These are phyloP conservation scores for Coemansia sp. DNA, from an alignment of 192 early-diverging fungal species.

Conservation along the genomic window DNA sequence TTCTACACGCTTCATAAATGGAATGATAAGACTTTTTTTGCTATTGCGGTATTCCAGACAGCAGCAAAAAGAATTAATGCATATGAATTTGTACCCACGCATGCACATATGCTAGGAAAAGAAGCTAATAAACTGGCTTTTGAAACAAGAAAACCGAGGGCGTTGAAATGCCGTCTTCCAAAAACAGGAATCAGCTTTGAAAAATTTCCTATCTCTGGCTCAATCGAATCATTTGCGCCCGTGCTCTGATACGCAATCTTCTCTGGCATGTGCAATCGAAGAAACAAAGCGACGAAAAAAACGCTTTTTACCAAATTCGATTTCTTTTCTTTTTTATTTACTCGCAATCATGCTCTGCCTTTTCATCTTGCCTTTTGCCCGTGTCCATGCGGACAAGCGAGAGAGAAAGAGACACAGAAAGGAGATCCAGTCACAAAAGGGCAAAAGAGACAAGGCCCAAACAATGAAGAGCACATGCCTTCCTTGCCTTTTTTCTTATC, in stretches of 20 bases:
- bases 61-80: background rate
- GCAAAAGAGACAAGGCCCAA: too few relatives aligned
- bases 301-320: too few relatives aligned
- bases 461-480: too few relatives aligned
- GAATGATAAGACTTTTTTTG: conserved; percentile 4
- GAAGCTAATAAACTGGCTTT: too few relatives aligned
- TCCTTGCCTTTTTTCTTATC: too few relatives aligned
- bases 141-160: background rate
- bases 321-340: background rate
- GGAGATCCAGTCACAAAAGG: background rate
- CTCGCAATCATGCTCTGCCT: background rate
- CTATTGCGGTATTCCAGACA: conserved; percentile 6
- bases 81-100: background rate
- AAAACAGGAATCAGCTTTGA: conserved; percentile 2
- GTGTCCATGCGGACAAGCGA: background rate
- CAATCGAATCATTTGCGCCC: background rate
- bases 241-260: background rate
- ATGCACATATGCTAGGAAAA: too few relatives aligned
- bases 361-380: too few relatives aligned
- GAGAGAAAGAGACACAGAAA: background rate
- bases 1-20: too few relatives aligned
- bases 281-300: background rate
- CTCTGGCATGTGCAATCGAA: background rate
- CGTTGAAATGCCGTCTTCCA: background rate
- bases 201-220: conserved; percentile 4